phyloP scores from a whole-genome alignment of 208 protist genomes.

The Trypanosomatidae sp. region DNA sequence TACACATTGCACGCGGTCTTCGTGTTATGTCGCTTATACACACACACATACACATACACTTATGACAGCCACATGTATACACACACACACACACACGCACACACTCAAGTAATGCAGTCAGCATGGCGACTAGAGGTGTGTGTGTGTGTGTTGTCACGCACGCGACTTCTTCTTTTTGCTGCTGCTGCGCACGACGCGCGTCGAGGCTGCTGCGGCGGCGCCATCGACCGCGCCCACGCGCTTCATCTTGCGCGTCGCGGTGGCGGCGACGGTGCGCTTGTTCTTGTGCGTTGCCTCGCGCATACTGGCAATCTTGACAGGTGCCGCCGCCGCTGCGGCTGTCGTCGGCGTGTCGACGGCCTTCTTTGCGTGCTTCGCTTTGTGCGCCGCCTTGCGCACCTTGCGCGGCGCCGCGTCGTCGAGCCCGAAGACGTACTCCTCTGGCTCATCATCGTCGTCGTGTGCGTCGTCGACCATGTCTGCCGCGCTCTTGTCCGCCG shows the following conservation, averaged over 20 bases:
- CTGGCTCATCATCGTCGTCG: conserved; percentile 39
- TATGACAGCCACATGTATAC: too few species aligned
- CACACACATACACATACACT: too few species aligned
- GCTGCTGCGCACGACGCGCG: conserved; percentile 19
- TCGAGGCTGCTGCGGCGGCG: conserved; percentile 6
- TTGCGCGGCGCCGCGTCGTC: conserved; percentile 23
- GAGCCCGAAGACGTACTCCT: conserved; percentile 62
- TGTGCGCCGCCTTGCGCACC: conserved; percentile 2
- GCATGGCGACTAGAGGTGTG: too few species aligned
- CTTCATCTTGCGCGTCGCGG: conserved; percentile 28
- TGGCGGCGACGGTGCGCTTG: conserved; percentile 5
- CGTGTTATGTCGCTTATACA: too few species aligned
- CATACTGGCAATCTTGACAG: conserved; percentile 19
- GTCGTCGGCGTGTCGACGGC: conserved; percentile 2
- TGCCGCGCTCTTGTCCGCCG: too few species aligned
- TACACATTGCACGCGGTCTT: too few species aligned
- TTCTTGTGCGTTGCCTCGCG: conserved; percentile 5
- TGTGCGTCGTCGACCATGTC: too few species aligned
- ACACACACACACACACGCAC: too few species aligned
- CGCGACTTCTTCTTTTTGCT: conserved; percentile 2
- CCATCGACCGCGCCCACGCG: conserved; percentile 8
- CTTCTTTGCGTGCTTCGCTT: conserved; percentile 3
- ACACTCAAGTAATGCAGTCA: too few species aligned
- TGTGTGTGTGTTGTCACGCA: background rate
- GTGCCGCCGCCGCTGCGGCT: background rate